These are phyloP conservation scores for Cyberlindnera bimundalis DNA, from an alignment of 805 yeast genomes.

Conservation along the genomic window DNA sequence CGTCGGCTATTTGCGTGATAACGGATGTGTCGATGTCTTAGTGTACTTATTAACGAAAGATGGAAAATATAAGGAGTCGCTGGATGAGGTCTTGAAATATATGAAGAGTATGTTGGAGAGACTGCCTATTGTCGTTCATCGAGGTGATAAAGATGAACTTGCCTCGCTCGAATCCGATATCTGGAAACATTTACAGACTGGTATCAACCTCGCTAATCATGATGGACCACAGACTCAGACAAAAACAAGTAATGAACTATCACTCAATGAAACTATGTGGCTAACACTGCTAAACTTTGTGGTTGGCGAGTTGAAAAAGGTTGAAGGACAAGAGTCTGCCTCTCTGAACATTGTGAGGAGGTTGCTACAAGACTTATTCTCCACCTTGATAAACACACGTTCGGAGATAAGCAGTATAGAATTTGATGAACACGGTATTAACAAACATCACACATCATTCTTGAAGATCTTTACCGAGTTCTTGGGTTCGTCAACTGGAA, in stretches of 20 bases:
- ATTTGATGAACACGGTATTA: conserved; percentile 15
- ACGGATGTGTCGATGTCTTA: conserved; percentile 25
- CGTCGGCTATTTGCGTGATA: conserved; percentile 22
- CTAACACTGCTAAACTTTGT: conserved; percentile 37
- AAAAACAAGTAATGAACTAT: conserved; percentile 15
- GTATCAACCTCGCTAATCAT: conserved; percentile 31
- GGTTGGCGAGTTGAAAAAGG: conserved; percentile 32
- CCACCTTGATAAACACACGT: conserved; percentile 35
- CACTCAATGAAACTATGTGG: conserved; percentile 37
- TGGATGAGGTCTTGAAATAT: conserved; percentile 23
- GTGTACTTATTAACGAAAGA: conserved; percentile 18
- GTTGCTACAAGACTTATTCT: conserved; percentile 40
- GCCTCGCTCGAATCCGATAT: conserved; percentile 28
- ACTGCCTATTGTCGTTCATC: conserved; percentile 10
- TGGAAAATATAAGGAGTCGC: conserved; percentile 19
- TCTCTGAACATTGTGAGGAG: conserved; percentile 36
- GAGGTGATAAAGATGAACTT: conserved; percentile 16
- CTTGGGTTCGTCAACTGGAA: conserved; percentile 44
- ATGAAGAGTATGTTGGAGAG: conserved; percentile 14
- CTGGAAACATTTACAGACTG: conserved; percentile 35
- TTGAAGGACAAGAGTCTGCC: conserved; percentile 21
- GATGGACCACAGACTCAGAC: conserved; percentile 14
- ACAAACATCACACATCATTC: conserved; percentile 38
- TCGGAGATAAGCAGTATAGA: conserved; percentile 24
- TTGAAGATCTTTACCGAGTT: conserved; percentile 52